Percentiles rank a stretch among this genome's conserved stretches.
Conservation (phyloP, 2,329 filamentous ascomycete genomes). For the Bipolaris bicolor region DNA sequence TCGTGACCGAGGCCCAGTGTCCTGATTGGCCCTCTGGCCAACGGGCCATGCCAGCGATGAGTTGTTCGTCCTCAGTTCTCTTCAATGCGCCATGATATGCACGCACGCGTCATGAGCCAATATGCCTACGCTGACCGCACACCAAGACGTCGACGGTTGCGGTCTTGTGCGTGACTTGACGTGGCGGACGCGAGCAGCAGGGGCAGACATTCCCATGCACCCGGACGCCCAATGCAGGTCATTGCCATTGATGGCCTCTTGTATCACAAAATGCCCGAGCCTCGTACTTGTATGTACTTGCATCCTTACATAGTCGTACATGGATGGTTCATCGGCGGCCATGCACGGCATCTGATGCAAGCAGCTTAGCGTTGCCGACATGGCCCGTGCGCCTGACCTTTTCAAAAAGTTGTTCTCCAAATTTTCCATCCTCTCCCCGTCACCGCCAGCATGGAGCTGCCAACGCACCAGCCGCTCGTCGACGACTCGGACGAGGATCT, state of each 20-base stretch:
- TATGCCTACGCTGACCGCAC: conserved; percentile 2
- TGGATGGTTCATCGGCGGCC: not conserved
- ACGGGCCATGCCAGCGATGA: conserved; percentile 38
- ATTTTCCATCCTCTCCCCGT: conserved; percentile 32
- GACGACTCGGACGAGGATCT: conserved; percentile 55
- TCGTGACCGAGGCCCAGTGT: conserved; percentile 20
- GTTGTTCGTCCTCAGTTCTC: conserved; percentile 35
- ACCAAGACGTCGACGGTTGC: conserved; percentile 15
- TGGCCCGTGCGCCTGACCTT: conserved; percentile 26
- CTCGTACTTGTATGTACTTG: no score
- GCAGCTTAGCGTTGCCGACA: conserved; percentile 23
- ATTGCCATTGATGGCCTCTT: not conserved
- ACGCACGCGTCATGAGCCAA: conserved; percentile 31
- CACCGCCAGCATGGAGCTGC: conserved; percentile 46
- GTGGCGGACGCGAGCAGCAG: conserved; percentile 15
- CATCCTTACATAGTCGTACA: no score
- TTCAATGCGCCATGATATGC: conserved; percentile 28
- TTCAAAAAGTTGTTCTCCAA: conserved; percentile 34
- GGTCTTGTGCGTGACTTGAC: conserved; percentile 13
- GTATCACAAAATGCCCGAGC: not conserved
- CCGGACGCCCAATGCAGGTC: not conserved
- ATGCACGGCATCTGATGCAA: no score
- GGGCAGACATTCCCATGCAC: not conserved
- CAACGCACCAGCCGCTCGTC: conserved; percentile 43
- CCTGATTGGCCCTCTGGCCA: conserved; percentile 29